phyloP scores from a whole-genome alignment of 768 basidiomycete species.

The Russula foetens region DNA sequence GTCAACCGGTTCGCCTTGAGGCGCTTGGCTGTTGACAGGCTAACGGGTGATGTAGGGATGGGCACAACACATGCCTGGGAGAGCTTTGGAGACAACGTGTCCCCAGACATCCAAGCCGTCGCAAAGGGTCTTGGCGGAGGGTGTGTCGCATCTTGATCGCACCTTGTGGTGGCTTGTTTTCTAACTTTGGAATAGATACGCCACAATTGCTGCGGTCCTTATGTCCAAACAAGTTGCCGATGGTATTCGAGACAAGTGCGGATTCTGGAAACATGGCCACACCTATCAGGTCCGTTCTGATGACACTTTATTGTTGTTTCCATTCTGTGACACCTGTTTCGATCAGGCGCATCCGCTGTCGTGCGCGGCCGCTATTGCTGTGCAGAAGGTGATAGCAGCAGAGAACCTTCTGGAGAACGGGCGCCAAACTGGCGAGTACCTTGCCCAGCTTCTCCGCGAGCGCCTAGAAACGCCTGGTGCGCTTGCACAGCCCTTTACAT shows the following conservation, averaged over 20 bases:
- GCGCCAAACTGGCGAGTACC: constrained; percentile 49
- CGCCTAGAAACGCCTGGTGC: constrained; percentile 48
- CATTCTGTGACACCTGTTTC: not conserved
- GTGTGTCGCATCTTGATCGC: constrained; percentile 32
- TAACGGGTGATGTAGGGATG: constrained; percentile 47
- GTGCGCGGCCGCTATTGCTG: constrained; percentile 75
- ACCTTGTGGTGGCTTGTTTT: not conserved
- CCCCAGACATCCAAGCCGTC: constrained; percentile 81
- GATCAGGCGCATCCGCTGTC: constrained; percentile 61
- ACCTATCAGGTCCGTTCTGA: constrained; percentile 58
- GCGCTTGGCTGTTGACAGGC: not conserved
- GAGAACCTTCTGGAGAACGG: constrained; percentile 67
- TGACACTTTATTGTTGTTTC: not conserved
- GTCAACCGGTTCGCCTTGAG: constrained; percentile 25
- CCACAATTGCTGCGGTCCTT: constrained; percentile 73
- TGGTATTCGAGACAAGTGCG: constrained; percentile 59
- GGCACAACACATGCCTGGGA: constrained; percentile 86
- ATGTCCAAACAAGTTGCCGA: constrained; percentile 63
- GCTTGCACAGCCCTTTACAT: constrained; percentile 55
- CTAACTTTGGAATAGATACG: constrained; percentile 44
- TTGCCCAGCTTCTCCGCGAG: constrained; percentile 44
- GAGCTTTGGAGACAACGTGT: constrained; percentile 64
- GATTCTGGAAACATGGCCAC: constrained; percentile 78
- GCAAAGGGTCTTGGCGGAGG: constrained; percentile 90
- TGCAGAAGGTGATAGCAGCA: constrained; percentile 60